Percentiles rank a stretch among this genome's conserved stretches.
phyloP scores from a whole-genome alignment of 2,329 filamentous ascomycete species.

The Trichoderma koningii region DNA sequence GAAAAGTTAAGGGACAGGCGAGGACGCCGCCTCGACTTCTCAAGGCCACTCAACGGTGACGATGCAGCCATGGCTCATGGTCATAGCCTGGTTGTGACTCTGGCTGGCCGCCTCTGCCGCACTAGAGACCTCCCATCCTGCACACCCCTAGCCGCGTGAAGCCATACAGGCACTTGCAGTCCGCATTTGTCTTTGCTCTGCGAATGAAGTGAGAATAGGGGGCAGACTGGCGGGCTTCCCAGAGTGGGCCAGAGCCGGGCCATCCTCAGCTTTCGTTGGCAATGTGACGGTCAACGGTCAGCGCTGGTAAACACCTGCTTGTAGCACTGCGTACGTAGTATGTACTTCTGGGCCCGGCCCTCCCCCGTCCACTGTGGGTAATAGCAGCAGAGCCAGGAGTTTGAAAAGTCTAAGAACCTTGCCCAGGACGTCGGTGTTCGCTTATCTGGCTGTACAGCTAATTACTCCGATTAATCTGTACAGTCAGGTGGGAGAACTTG shows the following conservation, averaged over 20 bases:
- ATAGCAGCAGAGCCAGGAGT: slow-evolving; percentile 1
- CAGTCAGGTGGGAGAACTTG: not conserved
- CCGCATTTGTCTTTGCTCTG: slow-evolving; percentile 8
- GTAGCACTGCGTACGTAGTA: not conserved
- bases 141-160: slow-evolving; percentile 8
- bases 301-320: not conserved
- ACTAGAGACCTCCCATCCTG: slow-evolving; percentile 11
- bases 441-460: slow-evolving; percentile 24
- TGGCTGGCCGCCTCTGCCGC: slow-evolving; percentile 12
- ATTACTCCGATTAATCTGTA: slow-evolving; percentile 22
- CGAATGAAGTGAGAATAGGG: slow-evolving; percentile 21
- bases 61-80: slow-evolving; percentile 21
- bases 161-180: slow-evolving; percentile 10
- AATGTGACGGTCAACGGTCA: slow-evolving; percentile 17
- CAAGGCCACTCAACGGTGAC: slow-evolving; percentile 11
- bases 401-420: slow-evolving; percentile 18
- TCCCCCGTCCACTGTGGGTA: slow-evolving; percentile 9
- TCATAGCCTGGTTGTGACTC: slow-evolving; percentile 11
- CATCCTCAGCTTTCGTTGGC: slow-evolving; percentile 21
- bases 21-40: not conserved
- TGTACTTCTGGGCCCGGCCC: not conserved
- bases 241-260: slow-evolving; percentile 23
- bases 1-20: not conserved
- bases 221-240: slow-evolving; percentile 3
- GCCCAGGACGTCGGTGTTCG: slow-evolving; percentile 22